phyloP scores from a whole-genome alignment of 306 rosid genomes.

The Cicer cuneatum region DNA sequence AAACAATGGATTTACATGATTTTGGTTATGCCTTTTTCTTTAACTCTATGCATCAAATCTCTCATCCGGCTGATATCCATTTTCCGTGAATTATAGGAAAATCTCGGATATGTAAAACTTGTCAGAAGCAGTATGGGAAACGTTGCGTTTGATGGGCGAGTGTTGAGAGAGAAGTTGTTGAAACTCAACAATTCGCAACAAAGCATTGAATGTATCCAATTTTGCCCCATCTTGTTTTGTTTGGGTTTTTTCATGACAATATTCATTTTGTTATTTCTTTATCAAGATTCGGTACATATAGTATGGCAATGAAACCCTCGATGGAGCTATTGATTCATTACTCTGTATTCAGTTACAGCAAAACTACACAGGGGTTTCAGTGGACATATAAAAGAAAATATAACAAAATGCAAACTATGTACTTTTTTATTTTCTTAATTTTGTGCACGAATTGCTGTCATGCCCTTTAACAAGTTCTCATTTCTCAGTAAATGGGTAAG shows the following conservation, averaged over 20 bases:
- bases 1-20: slow-evolving; percentile 6
- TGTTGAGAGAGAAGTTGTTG: slow-evolving; percentile 71
- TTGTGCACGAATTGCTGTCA: not conserved
- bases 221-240: not conserved
- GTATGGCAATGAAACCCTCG: slow-evolving; percentile 24
- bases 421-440: not conserved
- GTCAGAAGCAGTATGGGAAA: slow-evolving; percentile 60
- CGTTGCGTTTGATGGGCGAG: slow-evolving; percentile 64
- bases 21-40: slow-evolving; percentile 30
- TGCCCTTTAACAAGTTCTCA: not conserved
- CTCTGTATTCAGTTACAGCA: not conserved
- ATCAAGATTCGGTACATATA: slow-evolving; percentile 24
- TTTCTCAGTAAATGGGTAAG: no score
- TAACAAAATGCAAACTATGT: not conserved
- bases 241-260: slow-evolving; percentile 17
- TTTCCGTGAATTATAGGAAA: slow-evolving; percentile 42
- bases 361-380: not conserved
- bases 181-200: slow-evolving; percentile 91
- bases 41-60: slow-evolving; percentile 11
- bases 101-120: slow-evolving; percentile 53
- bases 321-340: slow-evolving; percentile 11
- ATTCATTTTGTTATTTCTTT: slow-evolving; percentile 33
- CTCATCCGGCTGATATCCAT: slow-evolving; percentile 11
- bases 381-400: slow-evolving; percentile 2
- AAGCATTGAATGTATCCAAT: slow-evolving; percentile 90